These are phyloP conservation scores for Fusarium sororula DNA, from an alignment of 2,329 filamentous ascomycete species.

Conservation along the genomic window DNA sequence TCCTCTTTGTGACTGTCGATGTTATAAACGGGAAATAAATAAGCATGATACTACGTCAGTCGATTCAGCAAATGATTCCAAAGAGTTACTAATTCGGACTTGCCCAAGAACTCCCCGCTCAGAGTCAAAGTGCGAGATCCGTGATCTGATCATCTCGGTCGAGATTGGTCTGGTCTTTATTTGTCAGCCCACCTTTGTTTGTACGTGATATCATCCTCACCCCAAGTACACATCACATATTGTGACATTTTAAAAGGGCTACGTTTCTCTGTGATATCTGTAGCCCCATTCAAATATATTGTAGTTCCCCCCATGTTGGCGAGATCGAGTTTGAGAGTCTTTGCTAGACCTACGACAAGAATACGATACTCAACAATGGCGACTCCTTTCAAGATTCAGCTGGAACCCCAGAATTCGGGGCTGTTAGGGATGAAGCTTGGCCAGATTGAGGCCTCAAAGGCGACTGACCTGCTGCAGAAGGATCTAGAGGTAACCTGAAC, in stretches of 20 bases:
- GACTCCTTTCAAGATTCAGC: conserved; percentile 57
- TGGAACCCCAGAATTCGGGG: conserved; percentile 60
- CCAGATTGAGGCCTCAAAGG: conserved; percentile 67
- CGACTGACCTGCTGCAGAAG: conserved; percentile 75
- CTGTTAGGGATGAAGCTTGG: conserved; percentile 58
- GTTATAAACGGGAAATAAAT: not conserved
- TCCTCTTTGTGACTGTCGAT: not conserved
- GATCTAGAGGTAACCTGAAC: conserved; percentile 67
- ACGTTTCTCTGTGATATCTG: not conserved
- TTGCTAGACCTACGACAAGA: conserved; percentile 11
- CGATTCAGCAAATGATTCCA: conserved; percentile 5
- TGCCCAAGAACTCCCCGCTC: not conserved
- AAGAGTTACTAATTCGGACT: not conserved
- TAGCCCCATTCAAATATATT: not conserved
- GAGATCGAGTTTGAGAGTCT: conserved; percentile 12
- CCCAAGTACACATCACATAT: not conserved
- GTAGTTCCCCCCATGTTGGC: conserved; percentile 21
- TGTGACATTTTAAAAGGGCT: not conserved
- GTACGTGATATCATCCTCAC: conserved; percentile 16
- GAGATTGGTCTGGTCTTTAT: not conserved
- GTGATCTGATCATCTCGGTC: not conserved
- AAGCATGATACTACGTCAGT: conserved; percentile 2
- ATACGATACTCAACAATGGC: conserved; percentile 50
- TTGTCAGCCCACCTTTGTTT: conserved; percentile 21
- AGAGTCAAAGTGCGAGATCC: conserved; percentile 2